phyloP scores from a whole-genome alignment of 2,329 filamentous ascomycete species.

The Fusarium pseudocircinatum region DNA sequence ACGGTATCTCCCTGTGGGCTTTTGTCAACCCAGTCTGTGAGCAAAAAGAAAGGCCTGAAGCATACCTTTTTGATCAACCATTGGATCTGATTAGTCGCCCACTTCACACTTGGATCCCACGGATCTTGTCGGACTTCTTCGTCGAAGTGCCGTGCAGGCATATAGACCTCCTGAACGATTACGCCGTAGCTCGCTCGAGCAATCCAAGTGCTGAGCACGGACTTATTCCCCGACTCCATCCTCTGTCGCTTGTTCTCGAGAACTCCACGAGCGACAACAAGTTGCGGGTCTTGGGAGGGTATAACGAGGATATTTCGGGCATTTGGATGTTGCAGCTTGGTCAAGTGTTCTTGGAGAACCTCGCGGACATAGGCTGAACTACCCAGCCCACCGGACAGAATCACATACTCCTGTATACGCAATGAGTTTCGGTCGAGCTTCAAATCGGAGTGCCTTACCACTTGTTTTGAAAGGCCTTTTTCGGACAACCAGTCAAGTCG shows the following conservation, averaged over 20 bases:
- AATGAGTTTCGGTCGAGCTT: neutral
- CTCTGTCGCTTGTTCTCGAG: constrained; percentile 30
- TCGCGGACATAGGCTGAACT: constrained; percentile 59
- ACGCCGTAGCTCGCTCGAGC: constrained; percentile 40
- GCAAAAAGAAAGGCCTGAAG: neutral
- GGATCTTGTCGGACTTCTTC: constrained; percentile 29
- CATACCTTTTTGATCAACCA: constrained; percentile 37
- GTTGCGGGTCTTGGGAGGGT: constrained; percentile 29
- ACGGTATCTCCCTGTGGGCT: constrained; percentile 51
- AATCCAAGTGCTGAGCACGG: constrained; percentile 28
- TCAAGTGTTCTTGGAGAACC: constrained; percentile 51
- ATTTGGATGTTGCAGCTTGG: constrained; percentile 46
- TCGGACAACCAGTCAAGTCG: constrained; percentile 53
- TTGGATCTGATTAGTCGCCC: constrained; percentile 38
- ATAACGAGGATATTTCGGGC: constrained; percentile 20
- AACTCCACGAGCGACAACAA: constrained; percentile 24
- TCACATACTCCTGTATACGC: constrained; percentile 50
- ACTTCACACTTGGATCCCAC: constrained; percentile 25
- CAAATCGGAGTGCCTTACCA: constrained; percentile 42
- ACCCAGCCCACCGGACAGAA: constrained; percentile 57
- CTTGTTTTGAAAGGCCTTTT: constrained; percentile 46
- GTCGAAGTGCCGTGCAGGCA: constrained; percentile 29
- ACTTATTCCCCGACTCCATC: constrained; percentile 17
- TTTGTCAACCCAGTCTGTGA: neutral
- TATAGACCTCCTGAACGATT: constrained; percentile 31